Conservation (phyloP, 2,329 filamentous ascomycete genomes). For the Fusarium sp. region DNA sequence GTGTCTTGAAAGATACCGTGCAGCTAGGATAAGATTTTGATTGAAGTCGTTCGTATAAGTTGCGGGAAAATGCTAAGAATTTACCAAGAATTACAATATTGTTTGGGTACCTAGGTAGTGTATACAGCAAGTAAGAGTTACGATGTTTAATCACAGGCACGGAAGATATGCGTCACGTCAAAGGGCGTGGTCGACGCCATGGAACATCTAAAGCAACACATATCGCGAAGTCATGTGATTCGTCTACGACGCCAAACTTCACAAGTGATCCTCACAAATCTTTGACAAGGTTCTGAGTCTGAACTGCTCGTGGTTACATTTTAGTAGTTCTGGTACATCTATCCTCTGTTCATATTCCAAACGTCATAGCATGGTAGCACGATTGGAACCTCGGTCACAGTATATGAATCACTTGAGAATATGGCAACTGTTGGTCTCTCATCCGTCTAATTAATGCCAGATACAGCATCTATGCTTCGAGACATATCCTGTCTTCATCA, state of each 20-base stretch:
- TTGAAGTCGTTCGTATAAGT: background rate
- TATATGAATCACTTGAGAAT: background rate
- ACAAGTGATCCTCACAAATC: no score
- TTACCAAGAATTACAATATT: background rate
- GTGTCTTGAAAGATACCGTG: background rate
- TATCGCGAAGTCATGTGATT: slow-evolving; percentile 50
- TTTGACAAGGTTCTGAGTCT: no score
- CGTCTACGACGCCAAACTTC: no score
- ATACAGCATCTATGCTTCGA: background rate
- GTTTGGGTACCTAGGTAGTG: background rate
- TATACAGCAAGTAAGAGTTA: background rate
- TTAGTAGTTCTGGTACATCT: no score
- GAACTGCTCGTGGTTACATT: no score
- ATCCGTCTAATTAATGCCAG: background rate
- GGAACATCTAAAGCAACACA: slow-evolving; percentile 51
- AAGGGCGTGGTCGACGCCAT: slow-evolving; percentile 42
- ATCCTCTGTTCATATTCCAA: no score
- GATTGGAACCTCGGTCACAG: no score
- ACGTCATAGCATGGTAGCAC: no score
- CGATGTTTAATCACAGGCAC: slow-evolving; percentile 9
- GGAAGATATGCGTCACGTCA: slow-evolving; percentile 30
- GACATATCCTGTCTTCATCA: slow-evolving; percentile 9
- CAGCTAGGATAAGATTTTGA: background rate
- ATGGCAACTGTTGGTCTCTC: background rate
- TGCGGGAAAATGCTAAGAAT: background rate